phyloP scores from a whole-genome alignment of 1,284 basidiomycete genomes.

The Ceratobasidium sp. region DNA sequence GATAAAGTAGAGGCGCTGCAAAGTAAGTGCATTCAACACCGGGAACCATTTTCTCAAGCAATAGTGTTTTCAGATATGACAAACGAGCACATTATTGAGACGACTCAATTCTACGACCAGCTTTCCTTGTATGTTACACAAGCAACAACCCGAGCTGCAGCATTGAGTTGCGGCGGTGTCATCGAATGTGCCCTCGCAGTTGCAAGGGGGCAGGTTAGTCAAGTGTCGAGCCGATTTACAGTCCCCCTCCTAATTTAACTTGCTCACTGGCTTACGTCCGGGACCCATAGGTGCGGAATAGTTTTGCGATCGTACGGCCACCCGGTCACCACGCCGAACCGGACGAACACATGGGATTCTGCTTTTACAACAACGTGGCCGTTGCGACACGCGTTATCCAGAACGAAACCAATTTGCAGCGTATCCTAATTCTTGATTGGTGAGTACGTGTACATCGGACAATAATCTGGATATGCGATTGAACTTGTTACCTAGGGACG shows the following conservation, averaged over 20 bases:
- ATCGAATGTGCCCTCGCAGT: conserved; percentile 93
- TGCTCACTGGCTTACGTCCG: background rate
- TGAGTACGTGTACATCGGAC: conserved; percentile 60
- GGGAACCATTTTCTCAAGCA: conserved; percentile 7
- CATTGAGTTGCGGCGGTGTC: conserved; percentile 93
- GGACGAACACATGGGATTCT: conserved; percentile 98
- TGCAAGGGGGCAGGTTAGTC: conserved; percentile 77
- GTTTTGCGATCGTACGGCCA: conserved; percentile 95
- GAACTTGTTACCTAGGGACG: conserved; percentile 76
- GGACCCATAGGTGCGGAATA: conserved; percentile 65
- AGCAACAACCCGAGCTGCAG: conserved; percentile 86
- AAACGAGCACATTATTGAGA: conserved; percentile 77
- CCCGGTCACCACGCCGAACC: conserved; percentile 99
- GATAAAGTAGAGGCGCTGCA: conserved; percentile 85
- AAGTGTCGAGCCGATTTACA: no score
- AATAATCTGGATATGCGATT: conserved; percentile 48
- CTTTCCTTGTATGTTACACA: conserved; percentile 93
- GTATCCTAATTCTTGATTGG: conserved; percentile 96
- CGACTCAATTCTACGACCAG: conserved; percentile 85
- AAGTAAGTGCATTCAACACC: conserved; percentile 64
- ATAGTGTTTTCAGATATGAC: conserved; percentile 68
- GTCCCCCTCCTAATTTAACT: background rate
- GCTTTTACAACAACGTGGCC: conserved; percentile 99
- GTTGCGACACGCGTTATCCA: conserved; percentile 89
- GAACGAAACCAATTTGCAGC: conserved; percentile 75